These are phyloP conservation scores for Austroboletus festivus DNA, from an alignment of 768 basidiomycete genomes.

Conservation along the genomic window DNA sequence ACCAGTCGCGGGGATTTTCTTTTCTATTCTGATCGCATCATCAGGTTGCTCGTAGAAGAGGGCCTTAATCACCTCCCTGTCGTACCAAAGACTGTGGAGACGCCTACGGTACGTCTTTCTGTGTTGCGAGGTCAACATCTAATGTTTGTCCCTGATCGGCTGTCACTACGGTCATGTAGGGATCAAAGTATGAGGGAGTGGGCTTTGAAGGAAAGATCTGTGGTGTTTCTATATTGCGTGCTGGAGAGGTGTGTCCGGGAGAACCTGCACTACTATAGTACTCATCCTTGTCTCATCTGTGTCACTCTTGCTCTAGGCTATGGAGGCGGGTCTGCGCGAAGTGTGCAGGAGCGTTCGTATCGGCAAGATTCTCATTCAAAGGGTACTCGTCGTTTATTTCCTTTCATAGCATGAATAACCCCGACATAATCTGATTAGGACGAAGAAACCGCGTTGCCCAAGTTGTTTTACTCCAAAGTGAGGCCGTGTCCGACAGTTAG, in stretches of 20 bases:
- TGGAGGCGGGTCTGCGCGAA: slow-evolving; percentile 96
- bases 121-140: not conserved
- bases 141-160: not conserved
- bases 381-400: slow-evolving; percentile 47
- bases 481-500: not conserved
- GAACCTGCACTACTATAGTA: not conserved
- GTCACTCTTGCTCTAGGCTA: slow-evolving; percentile 72
- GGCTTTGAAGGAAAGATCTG: slow-evolving; percentile 97
- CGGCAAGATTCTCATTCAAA: slow-evolving; percentile 96
- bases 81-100: slow-evolving; percentile 70
- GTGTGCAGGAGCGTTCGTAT: slow-evolving; percentile 93
- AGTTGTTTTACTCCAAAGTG: slow-evolving; percentile 89
- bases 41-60: slow-evolving; percentile 75
- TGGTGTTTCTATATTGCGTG: slow-evolving; percentile 91
- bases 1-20: slow-evolving; percentile 93
- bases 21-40: slow-evolving; percentile 93
- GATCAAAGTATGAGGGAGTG: slow-evolving; percentile 83
- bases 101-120: slow-evolving; percentile 64
- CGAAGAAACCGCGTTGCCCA: slow-evolving; percentile 90
- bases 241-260: slow-evolving; percentile 72
- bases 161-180: slow-evolving; percentile 38
- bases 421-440: slow-evolving; percentile 50
- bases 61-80: slow-evolving; percentile 88
- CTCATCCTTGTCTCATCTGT: not conserved
- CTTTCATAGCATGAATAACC: not conserved